phyloP scores from a whole-genome alignment of 1,139 yeast genomes.

The Saccharomyces hybrid region DNA sequence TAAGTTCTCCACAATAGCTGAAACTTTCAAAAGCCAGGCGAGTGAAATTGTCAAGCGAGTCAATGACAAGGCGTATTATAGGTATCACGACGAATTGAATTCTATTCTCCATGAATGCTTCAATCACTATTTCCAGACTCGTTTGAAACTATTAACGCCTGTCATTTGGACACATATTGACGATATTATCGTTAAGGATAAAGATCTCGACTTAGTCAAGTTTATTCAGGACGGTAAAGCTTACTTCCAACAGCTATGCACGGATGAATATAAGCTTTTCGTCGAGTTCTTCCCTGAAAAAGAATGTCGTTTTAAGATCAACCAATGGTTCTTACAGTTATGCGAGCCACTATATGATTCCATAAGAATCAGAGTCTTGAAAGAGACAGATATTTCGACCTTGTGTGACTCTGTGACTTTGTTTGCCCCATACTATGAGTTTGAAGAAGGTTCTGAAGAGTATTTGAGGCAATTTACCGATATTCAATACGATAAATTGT shows the following conservation, averaged over 20 bases:
- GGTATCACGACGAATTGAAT: conserved; percentile 60
- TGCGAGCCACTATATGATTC: conserved; percentile 73
- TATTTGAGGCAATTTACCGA: conserved; percentile 25
- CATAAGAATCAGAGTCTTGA: conserved; percentile 55
- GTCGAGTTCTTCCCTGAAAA: conserved; percentile 41
- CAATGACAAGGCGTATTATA: conserved; percentile 30
- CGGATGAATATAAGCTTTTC: conserved; percentile 56
- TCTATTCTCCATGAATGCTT: conserved; percentile 49
- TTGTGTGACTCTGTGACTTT: conserved; percentile 72
- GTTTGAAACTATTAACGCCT: conserved; percentile 42
- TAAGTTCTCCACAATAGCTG: conserved; percentile 47
- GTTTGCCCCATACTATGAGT: conserved; percentile 60
- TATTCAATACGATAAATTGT: conserved; percentile 51
- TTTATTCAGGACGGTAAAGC: conserved; percentile 53
- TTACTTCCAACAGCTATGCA: conserved; percentile 49
- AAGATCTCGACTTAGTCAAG: conserved; percentile 38
- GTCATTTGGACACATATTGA: conserved; percentile 37
- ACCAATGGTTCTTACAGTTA: conserved; percentile 51
- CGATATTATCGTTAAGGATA: conserved; percentile 22
- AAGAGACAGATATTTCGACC: conserved; percentile 57
- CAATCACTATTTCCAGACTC: conserved; percentile 50
- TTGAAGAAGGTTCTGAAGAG: conserved; percentile 39
- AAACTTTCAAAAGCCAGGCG: conserved; percentile 40
- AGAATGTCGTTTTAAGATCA: conserved; percentile 18
- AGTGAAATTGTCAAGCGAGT: conserved; percentile 47